Evolutionary conservation across 2,329 filamentous ascomycete species (phyloP), one percentile per base, ranked within the genome.

Genomic region (Endoconidiophora polonica): DNA sequence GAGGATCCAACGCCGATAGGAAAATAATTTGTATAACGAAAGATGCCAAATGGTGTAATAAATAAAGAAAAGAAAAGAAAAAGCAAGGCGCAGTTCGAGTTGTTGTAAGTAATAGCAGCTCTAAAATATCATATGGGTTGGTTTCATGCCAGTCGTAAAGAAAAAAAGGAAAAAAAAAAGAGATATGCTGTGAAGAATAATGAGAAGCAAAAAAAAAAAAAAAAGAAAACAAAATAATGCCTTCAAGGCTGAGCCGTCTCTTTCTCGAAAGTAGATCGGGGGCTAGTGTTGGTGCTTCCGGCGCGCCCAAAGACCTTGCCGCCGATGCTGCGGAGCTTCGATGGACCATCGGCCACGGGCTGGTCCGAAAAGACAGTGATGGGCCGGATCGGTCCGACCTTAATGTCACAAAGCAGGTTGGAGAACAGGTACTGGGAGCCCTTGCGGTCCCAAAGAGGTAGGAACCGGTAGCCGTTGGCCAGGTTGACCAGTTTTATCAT

Each of bases 341-440:
- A 67, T 66, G 44, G 70, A 67, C 24, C 59, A 59, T 20, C 38
- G 49, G 33, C 60, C 33, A 20, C 9, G 14, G 40, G 29, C 18
- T 26, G 38, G n/a, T 39, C 39, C 12, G 43, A 29, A 44, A 74
- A 66, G 43, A 80, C 67, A 56, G 77, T 73, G 55, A 75, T 69
- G 54, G 72, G 75, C 43, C 73, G 74, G 37, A 74, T 66, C 12
- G 71, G 68, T 38, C 74, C 70, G 26, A 76, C 83, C 57, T 79
- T 79, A 66, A 96, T 84, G 59, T 81, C 81, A 68, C 88, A 94
- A 64, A 96, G 94, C 14, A 98, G 71, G 9, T 87, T 93, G 2
- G 91, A 94, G 66, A 95, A 95, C 41, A 95, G 73, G 62, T 93
- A 96, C 58, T 88, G 86, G 58, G 95, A 88, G 54, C 88, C 91